These are phyloP conservation scores for Candida suzukii DNA, from an alignment of 805 yeast genomes.

Conservation along the genomic window DNA sequence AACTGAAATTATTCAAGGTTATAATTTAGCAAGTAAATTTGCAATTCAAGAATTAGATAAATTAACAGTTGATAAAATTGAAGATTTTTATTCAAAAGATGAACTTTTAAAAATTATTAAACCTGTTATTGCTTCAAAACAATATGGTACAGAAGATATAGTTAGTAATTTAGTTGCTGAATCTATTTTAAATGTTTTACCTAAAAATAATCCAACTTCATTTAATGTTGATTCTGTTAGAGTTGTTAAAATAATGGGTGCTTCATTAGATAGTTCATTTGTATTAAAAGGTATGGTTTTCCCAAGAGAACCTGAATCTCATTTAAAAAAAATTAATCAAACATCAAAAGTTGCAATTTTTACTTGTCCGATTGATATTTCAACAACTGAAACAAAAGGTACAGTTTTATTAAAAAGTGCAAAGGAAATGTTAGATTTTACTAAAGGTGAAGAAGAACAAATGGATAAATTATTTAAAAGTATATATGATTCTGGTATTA, in stretches of 20 bases:
- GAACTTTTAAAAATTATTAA: slow-evolving; percentile 67
- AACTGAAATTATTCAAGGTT: slow-evolving; percentile 90
- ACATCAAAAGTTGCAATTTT: slow-evolving; percentile 80
- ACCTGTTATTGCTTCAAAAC: slow-evolving; percentile 90
- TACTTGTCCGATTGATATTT: slow-evolving; percentile 90
- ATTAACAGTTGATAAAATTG: slow-evolving; percentile 54
- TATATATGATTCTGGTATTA: slow-evolving; percentile 75
- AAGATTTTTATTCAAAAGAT: slow-evolving; percentile 43
- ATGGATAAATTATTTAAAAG: slow-evolving; percentile 80
- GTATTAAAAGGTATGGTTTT: slow-evolving; percentile 97
- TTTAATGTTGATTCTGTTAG: slow-evolving; percentile 93
- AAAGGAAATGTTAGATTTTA: slow-evolving; percentile 91
- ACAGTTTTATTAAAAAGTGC: slow-evolving; percentile 95
- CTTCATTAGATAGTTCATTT: slow-evolving; percentile 61
- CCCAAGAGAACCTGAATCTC: slow-evolving; percentile 96
- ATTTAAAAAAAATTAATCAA: slow-evolving; percentile 56
- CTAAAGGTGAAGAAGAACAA: slow-evolving; percentile 94
- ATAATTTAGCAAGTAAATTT: slow-evolving; percentile 75
- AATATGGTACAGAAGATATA: slow-evolving; percentile 79
- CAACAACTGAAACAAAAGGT: slow-evolving; percentile 97
- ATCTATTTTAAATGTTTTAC: slow-evolving; percentile 74
- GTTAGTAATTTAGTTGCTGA: slow-evolving; percentile 75
- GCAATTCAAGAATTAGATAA: slow-evolving; percentile 63
- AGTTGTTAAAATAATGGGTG: slow-evolving; percentile 96
- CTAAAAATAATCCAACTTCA: slow-evolving; percentile 51